Percentiles rank a stretch among this genome's conserved stretches.
phyloP scores from a whole-genome alignment of 1,284 basidiomycete genomes.

The Trametes hirsuta region DNA sequence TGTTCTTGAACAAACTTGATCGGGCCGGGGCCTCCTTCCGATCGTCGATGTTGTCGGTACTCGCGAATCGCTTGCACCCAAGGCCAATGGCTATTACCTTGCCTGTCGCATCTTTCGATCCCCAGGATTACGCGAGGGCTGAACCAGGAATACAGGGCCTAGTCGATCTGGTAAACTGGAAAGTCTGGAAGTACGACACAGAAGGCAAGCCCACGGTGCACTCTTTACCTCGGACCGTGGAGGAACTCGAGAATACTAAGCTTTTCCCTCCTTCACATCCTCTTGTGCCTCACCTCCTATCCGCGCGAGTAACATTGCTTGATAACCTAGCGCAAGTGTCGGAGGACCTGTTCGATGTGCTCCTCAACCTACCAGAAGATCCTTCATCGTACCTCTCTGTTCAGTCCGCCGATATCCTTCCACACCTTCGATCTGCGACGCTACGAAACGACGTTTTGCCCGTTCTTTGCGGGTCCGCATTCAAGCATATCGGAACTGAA shows the following conservation, averaged over 20 bases:
- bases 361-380: conserved; percentile 60
- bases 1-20: conserved; percentile 91
- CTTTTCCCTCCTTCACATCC: conserved; percentile 65
- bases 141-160: conserved; percentile 80
- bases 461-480: conserved; percentile 83
- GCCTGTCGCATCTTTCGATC: conserved; percentile 76
- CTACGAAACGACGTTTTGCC: conserved; percentile 72
- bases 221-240: conserved; percentile 54
- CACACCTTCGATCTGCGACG: conserved; percentile 71
- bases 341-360: conserved; percentile 74
- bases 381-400: conserved; percentile 68
- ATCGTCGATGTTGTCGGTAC: conserved; percentile 70
- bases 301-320: conserved; percentile 70
- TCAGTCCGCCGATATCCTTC: conserved; percentile 51
- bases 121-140: conserved; percentile 62
- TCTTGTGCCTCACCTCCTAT: conserved; percentile 61
- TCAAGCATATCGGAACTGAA: conserved; percentile 82
- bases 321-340: conserved; percentile 83
- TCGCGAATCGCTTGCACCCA: conserved; percentile 74
- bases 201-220: conserved; percentile 48
- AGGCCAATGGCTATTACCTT: conserved; percentile 75
- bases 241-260: conserved; percentile 44
- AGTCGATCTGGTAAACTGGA: conserved; percentile 82
- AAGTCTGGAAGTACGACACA: conserved; percentile 72
- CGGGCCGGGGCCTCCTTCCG: conserved; percentile 81